These are phyloP conservation scores for Ogataea wickerhamii DNA, from an alignment of 805 yeast genomes.

Conservation along the genomic window DNA sequence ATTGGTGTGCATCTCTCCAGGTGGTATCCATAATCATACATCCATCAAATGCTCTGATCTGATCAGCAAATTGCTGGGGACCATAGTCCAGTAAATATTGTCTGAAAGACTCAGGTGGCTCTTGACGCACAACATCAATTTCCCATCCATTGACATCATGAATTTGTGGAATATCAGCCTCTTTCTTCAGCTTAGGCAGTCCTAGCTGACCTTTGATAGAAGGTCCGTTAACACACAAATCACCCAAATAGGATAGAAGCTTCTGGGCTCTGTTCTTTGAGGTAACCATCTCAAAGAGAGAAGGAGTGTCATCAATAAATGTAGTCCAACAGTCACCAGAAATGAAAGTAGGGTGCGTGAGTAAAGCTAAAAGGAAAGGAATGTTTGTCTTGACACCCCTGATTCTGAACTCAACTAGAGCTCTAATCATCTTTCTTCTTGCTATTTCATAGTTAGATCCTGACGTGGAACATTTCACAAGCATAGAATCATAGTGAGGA, in stretches of 20 bases:
- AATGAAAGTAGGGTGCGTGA: conserved; percentile 87
- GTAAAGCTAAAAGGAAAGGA: conserved; percentile 86
- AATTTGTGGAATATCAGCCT: conserved; percentile 72
- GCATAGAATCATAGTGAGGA: conserved; percentile 97
- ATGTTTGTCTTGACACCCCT: conserved; percentile 99
- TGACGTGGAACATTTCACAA: conserved; percentile 96
- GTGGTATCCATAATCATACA: conserved; percentile 96
- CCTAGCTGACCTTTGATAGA: conserved; percentile 96
- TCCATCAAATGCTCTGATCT: conserved; percentile 81
- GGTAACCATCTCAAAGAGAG: conserved; percentile 87
- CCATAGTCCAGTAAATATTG: conserved; percentile 80
- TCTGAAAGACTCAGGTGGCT: conserved; percentile 86
- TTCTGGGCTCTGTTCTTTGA: conserved; percentile 98
- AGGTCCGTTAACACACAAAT: conserved; percentile 92
- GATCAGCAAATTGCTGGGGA: conserved; percentile 84
- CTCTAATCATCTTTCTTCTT: conserved; percentile 95
- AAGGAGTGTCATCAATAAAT: conserved; percentile 96
- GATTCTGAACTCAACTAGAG: conserved; percentile 94
- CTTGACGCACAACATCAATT: conserved; percentile 45
- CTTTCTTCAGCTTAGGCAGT: conserved; percentile 72
- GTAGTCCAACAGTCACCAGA: conserved; percentile 95
- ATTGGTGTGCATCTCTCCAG: conserved; percentile 99
- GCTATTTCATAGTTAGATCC: conserved; percentile 96
- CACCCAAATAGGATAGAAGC: conserved; percentile 85
- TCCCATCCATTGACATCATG: conserved; percentile 58